Percentiles rank a stretch among this genome's conserved stretches.
Evolutionary conservation across 176 grass and related monocot genomes (phyloP).

Genomic region (Avena insularis): DNA sequence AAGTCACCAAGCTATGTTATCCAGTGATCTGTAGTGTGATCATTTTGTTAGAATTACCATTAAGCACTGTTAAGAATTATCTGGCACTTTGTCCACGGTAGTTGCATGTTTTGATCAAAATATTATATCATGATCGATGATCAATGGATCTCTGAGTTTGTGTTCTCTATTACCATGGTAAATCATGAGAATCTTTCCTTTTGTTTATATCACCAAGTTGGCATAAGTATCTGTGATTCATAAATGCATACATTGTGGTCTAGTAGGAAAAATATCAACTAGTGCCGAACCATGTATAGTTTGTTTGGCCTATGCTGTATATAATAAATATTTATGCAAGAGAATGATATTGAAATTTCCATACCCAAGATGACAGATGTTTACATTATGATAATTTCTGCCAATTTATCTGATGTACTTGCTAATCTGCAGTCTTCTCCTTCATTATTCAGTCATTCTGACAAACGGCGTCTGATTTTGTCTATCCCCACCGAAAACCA

Average conservation of each 20-base stretch:
- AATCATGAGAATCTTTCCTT: background rate
- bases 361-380: background rate
- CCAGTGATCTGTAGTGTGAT: background rate
- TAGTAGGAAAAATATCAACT: background rate
- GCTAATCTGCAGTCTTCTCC: background rate
- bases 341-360: background rate
- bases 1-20: background rate
- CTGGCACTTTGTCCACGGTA: background rate
- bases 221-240: background rate
- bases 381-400: background rate
- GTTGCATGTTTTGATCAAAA: background rate
- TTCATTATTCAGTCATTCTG: background rate
- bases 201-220: background rate
- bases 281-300: background rate
- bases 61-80: slow-evolving; percentile 22
- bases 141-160: background rate
- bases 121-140: background rate
- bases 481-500: background rate
- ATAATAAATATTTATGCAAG: background rate
- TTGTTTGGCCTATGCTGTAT: background rate
- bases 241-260: background rate
- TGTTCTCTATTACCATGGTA: background rate
- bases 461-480: background rate
- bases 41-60: background rate
- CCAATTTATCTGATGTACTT: background rate